phyloP scores from a whole-genome alignment of 495 filamentous ascomycete species.

The Patellaria atrata region DNA sequence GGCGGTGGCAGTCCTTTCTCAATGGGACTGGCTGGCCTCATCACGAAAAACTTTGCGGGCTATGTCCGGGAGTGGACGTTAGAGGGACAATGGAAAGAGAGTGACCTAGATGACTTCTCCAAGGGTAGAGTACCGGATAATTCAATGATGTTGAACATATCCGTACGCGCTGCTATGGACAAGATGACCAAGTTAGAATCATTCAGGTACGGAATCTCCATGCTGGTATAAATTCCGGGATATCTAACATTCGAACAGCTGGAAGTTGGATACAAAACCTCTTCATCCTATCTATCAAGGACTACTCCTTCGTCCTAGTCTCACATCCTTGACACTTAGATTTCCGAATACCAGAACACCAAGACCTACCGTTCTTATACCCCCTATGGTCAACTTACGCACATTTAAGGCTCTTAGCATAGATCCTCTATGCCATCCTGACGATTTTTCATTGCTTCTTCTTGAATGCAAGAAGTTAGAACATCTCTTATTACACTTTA shows the following conservation, averaged over 20 bases:
- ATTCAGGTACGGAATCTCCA: conserved; percentile 29
- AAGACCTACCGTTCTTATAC: conserved; percentile 42
- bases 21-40: conserved; percentile 47
- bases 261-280: conserved; percentile 50
- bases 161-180: conserved; percentile 43
- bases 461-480: conserved; percentile 37
- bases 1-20: conserved; percentile 47
- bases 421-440: conserved; percentile 50
- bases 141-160: conserved; percentile 48
- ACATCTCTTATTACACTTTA: conserved; percentile 45
- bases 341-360: conserved; percentile 43
- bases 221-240: background rate
- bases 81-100: conserved; percentile 44
- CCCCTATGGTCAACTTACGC: conserved; percentile 41
- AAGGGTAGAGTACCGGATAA: conserved; percentile 47
- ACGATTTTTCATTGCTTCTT: conserved; percentile 45
- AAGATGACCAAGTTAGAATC: conserved; percentile 40
- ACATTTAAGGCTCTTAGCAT: conserved; percentile 42
- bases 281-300: conserved; percentile 44
- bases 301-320: conserved; percentile 32
- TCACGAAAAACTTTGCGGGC: conserved; percentile 37
- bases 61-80: conserved; percentile 40
- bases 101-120: conserved; percentile 41
- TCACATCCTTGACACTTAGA: conserved; percentile 41
- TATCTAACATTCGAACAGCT: conserved; percentile 27